Evolutionary conservation across 805 yeast genomes (phyloP).

Genomic region (Kuraishia cidri): DNA sequence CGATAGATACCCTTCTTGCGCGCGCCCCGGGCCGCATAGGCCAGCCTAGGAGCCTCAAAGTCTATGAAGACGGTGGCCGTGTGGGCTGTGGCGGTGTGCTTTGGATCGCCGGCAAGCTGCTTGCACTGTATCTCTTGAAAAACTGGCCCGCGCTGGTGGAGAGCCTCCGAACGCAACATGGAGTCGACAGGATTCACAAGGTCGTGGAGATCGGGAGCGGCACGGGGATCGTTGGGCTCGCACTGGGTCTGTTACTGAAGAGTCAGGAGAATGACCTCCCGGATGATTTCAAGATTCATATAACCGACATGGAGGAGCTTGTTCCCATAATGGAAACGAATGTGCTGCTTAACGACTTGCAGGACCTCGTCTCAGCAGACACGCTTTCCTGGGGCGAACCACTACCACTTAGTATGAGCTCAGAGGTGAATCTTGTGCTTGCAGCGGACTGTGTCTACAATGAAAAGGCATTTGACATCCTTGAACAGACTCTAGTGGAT

Average conservation of each 20-base stretch:
- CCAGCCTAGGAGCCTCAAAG: constrained; percentile 21
- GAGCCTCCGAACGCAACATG: constrained; percentile 8
- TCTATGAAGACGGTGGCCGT: constrained; percentile 49
- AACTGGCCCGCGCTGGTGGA: constrained; percentile 7
- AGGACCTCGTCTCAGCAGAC: constrained; percentile 25
- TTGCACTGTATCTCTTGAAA: constrained; percentile 33
- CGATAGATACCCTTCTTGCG: constrained; percentile 16
- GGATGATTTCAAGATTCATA: constrained; percentile 23
- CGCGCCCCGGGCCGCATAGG: constrained; percentile 18
- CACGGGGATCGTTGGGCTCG: constrained; percentile 45
- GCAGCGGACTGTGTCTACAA: constrained; percentile 58
- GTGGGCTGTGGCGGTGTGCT: constrained; percentile 57
- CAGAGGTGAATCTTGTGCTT: constrained; percentile 30
- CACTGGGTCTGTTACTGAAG: constrained; percentile 19
- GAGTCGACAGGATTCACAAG: constrained; percentile 11
- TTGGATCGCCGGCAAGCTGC: constrained; percentile 53
- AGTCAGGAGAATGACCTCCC: constrained; percentile 6
- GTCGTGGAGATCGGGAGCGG: constrained; percentile 50
- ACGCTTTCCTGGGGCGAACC: constrained; percentile 35
- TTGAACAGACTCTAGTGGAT: constrained; percentile 39
- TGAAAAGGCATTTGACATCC: constrained; percentile 42
- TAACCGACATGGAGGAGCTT: constrained; percentile 42
- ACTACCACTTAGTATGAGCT: constrained; percentile 20
- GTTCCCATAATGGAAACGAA: constrained; percentile 38
- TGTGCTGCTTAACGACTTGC: constrained; percentile 27